phyloP scores from a whole-genome alignment of 2,329 filamentous ascomycete genomes.

The Thielaviopsis populi region DNA sequence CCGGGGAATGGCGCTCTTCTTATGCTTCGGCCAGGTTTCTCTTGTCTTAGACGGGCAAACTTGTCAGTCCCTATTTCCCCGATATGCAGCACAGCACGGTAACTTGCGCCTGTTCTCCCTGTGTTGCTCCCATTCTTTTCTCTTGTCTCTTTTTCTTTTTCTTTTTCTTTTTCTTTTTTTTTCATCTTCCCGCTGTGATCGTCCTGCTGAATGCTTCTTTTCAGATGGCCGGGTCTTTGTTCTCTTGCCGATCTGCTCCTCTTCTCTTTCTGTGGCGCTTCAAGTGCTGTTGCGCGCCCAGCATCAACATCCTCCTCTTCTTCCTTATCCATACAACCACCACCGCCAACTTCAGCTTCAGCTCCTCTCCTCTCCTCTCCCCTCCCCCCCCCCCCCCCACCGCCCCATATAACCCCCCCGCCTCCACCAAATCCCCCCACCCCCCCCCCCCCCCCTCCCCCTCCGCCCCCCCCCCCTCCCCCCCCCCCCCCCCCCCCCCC shows the following conservation, averaged over 20 bases:
- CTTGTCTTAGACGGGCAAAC: background rate
- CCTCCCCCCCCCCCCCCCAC: too few species aligned
- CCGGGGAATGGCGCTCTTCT: background rate
- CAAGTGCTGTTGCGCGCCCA: background rate
- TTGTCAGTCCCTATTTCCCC: background rate
- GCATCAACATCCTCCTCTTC: background rate
- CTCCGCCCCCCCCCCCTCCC: too few species aligned
- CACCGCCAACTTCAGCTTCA: background rate
- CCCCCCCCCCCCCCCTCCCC: too few species aligned
- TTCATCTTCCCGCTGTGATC: background rate
- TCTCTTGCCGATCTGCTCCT: background rate
- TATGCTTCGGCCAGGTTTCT: background rate
- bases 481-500: too few species aligned
- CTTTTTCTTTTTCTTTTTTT: too few species aligned
- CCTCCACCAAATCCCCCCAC: too few species aligned
- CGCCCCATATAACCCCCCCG: too few species aligned
- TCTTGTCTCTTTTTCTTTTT: background rate
- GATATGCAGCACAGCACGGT: background rate
- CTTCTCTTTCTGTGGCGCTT: too few species aligned
- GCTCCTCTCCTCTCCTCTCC: too few species aligned
- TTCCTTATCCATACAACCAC: background rate
- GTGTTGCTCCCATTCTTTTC: background rate
- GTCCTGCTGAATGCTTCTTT: background rate
- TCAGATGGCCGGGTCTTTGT: background rate
- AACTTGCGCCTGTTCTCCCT: background rate